Conservation (phyloP, 345 rosid genomes). For the Noccaea bulbosa region DNA sequence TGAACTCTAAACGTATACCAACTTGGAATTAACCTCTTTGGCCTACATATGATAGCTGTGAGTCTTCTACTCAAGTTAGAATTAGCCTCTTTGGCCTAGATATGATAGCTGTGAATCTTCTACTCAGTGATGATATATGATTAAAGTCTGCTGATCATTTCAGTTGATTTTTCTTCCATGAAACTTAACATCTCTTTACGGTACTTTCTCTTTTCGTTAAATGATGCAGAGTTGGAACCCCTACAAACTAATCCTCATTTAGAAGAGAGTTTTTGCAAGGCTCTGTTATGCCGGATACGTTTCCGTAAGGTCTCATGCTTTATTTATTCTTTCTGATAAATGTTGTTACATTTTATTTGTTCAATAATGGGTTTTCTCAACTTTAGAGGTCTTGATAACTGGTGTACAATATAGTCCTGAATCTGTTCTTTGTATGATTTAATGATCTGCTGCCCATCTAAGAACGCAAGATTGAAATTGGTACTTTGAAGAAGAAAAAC, state of each 20-base stretch:
- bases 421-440: conserved; percentile 12
- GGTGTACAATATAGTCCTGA: conserved; percentile 9
- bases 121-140: neutral
- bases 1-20: conserved; percentile 2
- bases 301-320: conserved; percentile 98
- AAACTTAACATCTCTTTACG: conserved; percentile 10
- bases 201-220: conserved; percentile 18
- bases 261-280: conserved; percentile 94
- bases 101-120: conserved; percentile 12
- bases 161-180: neutral
- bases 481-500: neutral
- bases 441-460: neutral
- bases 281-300: conserved; percentile 89
- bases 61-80: too few relatives aligned
- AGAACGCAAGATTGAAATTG: neutral
- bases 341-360: conserved; percentile 20
- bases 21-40: neutral
- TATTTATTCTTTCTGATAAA: conserved; percentile 44
- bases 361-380: neutral
- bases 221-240: conserved; percentile 82
- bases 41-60: too few relatives aligned
- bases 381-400: conserved; percentile 24
- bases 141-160: conserved; percentile 7
- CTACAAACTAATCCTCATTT: conserved; percentile 63
- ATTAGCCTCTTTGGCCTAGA: conserved; percentile 14